Evolutionary conservation across 2,329 filamentous ascomycete genomes (phyloP).

Genomic region (Acrodontium crateriforme): DNA sequence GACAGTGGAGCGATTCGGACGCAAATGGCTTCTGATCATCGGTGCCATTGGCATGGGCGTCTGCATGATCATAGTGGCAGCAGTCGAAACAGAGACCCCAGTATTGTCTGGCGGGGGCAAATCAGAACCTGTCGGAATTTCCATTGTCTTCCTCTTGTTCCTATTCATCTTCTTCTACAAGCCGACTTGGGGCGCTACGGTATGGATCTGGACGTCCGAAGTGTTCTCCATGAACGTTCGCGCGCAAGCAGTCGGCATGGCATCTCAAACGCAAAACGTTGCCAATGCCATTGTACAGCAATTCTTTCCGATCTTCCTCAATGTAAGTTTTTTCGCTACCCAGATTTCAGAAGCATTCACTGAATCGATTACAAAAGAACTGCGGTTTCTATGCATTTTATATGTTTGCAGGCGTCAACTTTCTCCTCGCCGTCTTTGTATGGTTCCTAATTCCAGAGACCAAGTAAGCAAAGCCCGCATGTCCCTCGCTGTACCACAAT

Average conservation of each 20-base stretch:
- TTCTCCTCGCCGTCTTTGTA: constrained; percentile 27
- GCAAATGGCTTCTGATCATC: constrained; percentile 46
- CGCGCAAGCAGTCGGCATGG: constrained; percentile 57
- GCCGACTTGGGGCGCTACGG: constrained; percentile 54
- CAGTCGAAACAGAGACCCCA: constrained; percentile 45
- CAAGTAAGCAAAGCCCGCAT: too few species aligned
- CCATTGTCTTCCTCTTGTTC: constrained; percentile 46
- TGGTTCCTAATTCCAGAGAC: constrained; percentile 31
- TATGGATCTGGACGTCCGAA: constrained; percentile 59
- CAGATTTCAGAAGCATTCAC: too few species aligned
- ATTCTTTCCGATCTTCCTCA: constrained; percentile 55
- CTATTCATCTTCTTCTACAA: constrained; percentile 33
- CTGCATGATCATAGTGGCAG: constrained; percentile 54
- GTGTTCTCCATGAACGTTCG: constrained; percentile 61
- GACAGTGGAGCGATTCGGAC: constrained; percentile 58
- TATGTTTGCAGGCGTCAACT: constrained; percentile 38
- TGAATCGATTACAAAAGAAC: constrained; percentile 35
- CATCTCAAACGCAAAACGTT: constrained; percentile 41
- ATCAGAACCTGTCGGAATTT: constrained; percentile 45
- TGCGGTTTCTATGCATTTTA: constrained; percentile 42
- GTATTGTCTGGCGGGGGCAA: constrained; percentile 39
- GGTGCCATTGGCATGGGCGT: constrained; percentile 54
- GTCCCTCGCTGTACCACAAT: too few species aligned
- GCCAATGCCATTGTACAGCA: constrained; percentile 56
- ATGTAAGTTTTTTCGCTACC: constrained; percentile 1